A percentile compares a stretch with the other conserved stretches of the same genome.
These are phyloP conservation scores for Ogataea populi-albae DNA, from an alignment of 805 yeast species.

Conservation along the genomic window DNA sequence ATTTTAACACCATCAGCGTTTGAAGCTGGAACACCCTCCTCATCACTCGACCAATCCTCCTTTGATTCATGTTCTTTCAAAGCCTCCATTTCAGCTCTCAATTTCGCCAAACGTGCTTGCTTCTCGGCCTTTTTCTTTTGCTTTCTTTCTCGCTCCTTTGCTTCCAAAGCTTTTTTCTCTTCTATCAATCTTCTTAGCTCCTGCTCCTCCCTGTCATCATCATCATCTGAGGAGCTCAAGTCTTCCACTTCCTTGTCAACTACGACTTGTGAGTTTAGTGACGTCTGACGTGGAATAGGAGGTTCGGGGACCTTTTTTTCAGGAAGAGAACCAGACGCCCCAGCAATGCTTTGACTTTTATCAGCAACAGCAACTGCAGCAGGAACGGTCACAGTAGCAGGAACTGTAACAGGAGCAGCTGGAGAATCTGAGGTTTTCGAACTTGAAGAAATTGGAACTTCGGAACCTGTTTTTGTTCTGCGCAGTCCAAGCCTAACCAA, in stretches of 20 bases:
- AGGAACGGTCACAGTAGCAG: conserved; percentile 9
- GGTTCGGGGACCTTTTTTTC: conserved; percentile 19
- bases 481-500: conserved; percentile 76
- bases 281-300: conserved; percentile 21
- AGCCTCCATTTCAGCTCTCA: conserved; percentile 59
- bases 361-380: conserved; percentile 18
- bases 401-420: conserved; percentile 10
- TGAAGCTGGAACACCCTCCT: conserved; percentile 17
- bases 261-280: conserved; percentile 4
- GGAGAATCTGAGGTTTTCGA: not conserved
- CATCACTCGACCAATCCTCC: conserved; percentile 23
- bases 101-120: conserved; percentile 56
- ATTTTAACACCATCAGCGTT: conserved; percentile 4
- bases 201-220: conserved; percentile 44
- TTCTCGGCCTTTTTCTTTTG: conserved; percentile 54
- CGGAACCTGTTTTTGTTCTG: conserved; percentile 28
- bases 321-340: too few relatives aligned
- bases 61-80: conserved; percentile 42
- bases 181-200: conserved; percentile 43
- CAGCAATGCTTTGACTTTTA: too few relatives aligned
- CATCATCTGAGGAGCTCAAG: conserved; percentile 14
- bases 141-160: conserved; percentile 33
- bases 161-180: conserved; percentile 47
- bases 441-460: not conserved
- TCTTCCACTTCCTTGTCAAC: conserved; percentile 6